Evolutionary conservation across 169 alveolate species (phyloP).

Genomic region (Plasmodium vinckei): DNA sequence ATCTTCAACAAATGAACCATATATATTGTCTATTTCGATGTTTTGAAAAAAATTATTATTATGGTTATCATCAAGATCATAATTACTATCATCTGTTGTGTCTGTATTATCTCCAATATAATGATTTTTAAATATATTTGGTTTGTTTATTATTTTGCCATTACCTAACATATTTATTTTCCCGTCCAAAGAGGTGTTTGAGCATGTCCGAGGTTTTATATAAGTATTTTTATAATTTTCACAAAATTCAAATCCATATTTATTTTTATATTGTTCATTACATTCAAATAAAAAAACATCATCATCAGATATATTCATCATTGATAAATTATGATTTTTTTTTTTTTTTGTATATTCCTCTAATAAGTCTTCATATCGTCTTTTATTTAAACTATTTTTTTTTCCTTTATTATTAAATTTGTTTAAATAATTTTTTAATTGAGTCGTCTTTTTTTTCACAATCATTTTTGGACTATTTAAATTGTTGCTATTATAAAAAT

Average conservation of each 20-base stretch:
- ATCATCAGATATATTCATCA: constrained; percentile 1
- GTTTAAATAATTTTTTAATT: background rate
- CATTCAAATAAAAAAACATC: background rate
- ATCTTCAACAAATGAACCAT: constrained; percentile 40
- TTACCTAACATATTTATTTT: too few species aligned
- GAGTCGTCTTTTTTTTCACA: background rate
- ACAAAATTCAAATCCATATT: constrained; percentile 2
- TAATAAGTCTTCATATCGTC: constrained; percentile 1
- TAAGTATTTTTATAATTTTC: constrained; percentile 20
- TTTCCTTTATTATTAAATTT: background rate
- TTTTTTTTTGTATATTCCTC: constrained; percentile 21
- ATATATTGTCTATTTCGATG: constrained; percentile 18
- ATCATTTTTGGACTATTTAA: constrained; percentile 6
- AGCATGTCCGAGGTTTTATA: background rate
- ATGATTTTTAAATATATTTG: background rate
- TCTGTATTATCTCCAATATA: background rate
- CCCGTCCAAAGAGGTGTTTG: background rate
- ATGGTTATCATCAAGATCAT: background rate
- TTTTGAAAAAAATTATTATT: background rate
- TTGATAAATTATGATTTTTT: constrained; percentile 9
- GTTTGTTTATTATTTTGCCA: background rate
- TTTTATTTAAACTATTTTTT: background rate
- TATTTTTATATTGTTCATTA: constrained; percentile 12
- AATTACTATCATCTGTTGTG: background rate
- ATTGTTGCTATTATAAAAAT: background rate